A percentile compares a stretch with the other conserved stretches of the same genome.
Conservation (phyloP, 1,284 basidiomycete genomes). For the Malassezia psittaci region DNA sequence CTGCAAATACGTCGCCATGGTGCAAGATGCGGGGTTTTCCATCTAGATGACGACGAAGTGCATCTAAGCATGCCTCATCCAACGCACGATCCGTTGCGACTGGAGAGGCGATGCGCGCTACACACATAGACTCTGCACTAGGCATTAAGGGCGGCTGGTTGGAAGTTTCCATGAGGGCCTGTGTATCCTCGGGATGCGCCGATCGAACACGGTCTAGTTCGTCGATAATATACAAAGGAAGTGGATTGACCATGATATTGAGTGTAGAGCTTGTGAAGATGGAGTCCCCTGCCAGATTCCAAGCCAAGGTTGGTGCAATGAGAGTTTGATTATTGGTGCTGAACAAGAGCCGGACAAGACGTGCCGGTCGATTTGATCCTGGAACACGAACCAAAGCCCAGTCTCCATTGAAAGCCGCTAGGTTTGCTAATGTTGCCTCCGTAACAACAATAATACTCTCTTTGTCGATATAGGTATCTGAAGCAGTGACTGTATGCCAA, state of each 20-base stretch:
- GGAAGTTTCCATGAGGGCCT: conserved; percentile 6
- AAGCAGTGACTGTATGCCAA: conserved; percentile 11
- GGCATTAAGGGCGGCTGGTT: conserved; percentile 34
- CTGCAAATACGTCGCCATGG: conserved; percentile 68
- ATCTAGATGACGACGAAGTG: conserved; percentile 63
- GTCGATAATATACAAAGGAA: conserved; percentile 12
- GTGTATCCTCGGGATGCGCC: neutral
- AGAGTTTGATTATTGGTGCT: conserved; percentile 1
- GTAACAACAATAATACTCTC: conserved; percentile 30
- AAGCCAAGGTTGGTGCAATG: conserved; percentile 28
- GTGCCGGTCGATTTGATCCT: neutral
- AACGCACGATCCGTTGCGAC: conserved; percentile 64
- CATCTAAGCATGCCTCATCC: conserved; percentile 61
- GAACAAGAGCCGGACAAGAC: conserved; percentile 29
- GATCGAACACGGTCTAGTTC: conserved; percentile 21
- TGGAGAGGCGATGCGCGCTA: conserved; percentile 75
- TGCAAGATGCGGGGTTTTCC: conserved; percentile 59
- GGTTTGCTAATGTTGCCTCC: conserved; percentile 56
- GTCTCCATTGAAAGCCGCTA: conserved; percentile 73
- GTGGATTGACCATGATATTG: conserved; percentile 16
- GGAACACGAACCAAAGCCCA: conserved; percentile 58
- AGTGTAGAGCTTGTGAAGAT: conserved; percentile 14
- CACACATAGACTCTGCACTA: conserved; percentile 53
- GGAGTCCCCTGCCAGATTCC: conserved; percentile 26
- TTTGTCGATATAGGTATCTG: conserved; percentile 31